phyloP scores from a whole-genome alignment of 768 basidiomycete species.

The Ramaria sp. region DNA sequence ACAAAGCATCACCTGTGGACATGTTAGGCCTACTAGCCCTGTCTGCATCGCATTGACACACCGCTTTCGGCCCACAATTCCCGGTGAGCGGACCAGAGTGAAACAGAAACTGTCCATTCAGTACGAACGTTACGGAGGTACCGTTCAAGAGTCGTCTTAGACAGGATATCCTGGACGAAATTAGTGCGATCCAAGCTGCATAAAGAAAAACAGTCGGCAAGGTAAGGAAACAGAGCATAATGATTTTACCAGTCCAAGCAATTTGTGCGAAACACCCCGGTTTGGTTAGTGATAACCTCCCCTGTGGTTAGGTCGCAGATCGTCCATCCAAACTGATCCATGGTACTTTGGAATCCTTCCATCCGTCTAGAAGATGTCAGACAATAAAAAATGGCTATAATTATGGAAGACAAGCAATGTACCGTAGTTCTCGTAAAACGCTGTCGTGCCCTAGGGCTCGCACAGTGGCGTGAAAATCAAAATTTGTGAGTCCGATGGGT shows the following conservation, averaged over 20 bases:
- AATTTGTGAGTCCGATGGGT: slow-evolving; percentile 71
- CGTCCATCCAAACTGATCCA: slow-evolving; percentile 80
- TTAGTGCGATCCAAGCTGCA: slow-evolving; percentile 90
- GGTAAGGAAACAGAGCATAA: background rate
- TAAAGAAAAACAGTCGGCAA: background rate
- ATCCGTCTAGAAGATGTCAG: slow-evolving; percentile 37
- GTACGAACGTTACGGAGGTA: slow-evolving; percentile 71
- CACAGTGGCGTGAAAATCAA: slow-evolving; percentile 88
- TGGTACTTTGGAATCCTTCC: slow-evolving; percentile 44
- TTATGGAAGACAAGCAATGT: slow-evolving; percentile 9
- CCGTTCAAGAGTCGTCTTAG: slow-evolving; percentile 67
- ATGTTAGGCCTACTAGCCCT: slow-evolving; percentile 16
- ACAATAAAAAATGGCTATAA: background rate
- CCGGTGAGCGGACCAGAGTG: slow-evolving; percentile 79
- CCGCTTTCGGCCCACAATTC: slow-evolving; percentile 98
- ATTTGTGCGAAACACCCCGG: slow-evolving; percentile 88
- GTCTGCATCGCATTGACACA: slow-evolving; percentile 83
- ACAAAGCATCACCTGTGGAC: slow-evolving; percentile 60
- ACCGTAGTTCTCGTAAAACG: slow-evolving; percentile 66
- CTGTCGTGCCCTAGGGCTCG: slow-evolving; percentile 78
- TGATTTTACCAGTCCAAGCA: slow-evolving; percentile 79
- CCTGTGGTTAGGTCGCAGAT: slow-evolving; percentile 58
- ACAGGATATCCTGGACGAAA: slow-evolving; percentile 92
- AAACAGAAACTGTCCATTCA: slow-evolving; percentile 58
- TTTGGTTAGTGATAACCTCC: slow-evolving; percentile 77